Evolutionary conservation across 2,329 filamentous ascomycete species (phyloP), one percentile per base, ranked within the genome.

Genomic region (Fusarium ramigenum): DNA sequence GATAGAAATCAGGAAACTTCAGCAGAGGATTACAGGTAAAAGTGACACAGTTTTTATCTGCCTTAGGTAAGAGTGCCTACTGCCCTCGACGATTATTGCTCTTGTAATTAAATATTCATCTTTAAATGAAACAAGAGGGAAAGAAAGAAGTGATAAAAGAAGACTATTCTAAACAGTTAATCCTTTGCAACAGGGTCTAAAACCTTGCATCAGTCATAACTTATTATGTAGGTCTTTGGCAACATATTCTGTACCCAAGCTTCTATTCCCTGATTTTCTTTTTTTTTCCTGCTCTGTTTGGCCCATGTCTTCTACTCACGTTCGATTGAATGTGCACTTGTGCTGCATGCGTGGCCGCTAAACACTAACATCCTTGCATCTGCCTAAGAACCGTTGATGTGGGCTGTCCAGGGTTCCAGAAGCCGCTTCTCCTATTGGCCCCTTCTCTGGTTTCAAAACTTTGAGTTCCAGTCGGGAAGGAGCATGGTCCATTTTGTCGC

Each of bases 381-480:
- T 69, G 66, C 66, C 66, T 69, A 53, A 69, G 66, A 69, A 69
- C 66, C 66, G 66, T 69, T 69, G 66, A 70, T 69, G 66, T 69
- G 66, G 66, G 32, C 39, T 40, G 52, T 14, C 28, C 69, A 65
- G 65, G 73, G 75, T 68, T 74, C 62, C 25, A 37, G 23, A 43
- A 21, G 21, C 32, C 42, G 30, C 42, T 30, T 52, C 40, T 69
- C 40, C 43, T 42, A 74, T 74, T 74, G 71, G 71, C 28, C 46
- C 32, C 30, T 40, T 43, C 10, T 49, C 67, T 61, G 69, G 72
- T 74, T 74, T 75, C 72, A 67, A 74, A 72, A 74, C 63, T 65
- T 53, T 50, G 57, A 66, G 72, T 66, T 74, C 72, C 72, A 74
- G 68, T 62, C 62, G 57, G 72, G 72, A 74, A 74, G 72, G 72